phyloP scores from a whole-genome alignment of 257 asterid genomes.

The Agastache rugosa region DNA sequence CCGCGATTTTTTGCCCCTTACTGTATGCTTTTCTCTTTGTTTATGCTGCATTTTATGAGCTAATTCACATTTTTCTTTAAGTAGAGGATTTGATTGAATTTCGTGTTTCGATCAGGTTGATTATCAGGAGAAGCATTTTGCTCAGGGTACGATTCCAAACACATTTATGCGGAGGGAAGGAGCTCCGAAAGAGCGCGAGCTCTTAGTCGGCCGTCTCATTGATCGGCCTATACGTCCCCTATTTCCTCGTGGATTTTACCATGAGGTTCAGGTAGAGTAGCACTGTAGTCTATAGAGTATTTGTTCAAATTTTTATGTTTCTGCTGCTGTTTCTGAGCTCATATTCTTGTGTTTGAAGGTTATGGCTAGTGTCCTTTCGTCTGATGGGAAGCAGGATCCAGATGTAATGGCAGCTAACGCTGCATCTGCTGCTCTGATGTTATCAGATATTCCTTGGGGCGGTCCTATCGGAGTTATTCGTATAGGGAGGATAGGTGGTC shows the following conservation, averaged over 20 bases:
- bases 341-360: constrained; percentile 46
- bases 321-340: constrained; percentile 25
- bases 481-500: constrained; percentile 84
- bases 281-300: constrained; percentile 5
- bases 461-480: constrained; percentile 99
- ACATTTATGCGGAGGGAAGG: constrained; percentile 98
- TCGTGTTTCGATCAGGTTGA: constrained; percentile 66
- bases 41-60: too few relatives aligned
- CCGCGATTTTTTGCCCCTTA: constrained; percentile 90
- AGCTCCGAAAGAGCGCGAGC: constrained; percentile 98
- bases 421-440: constrained; percentile 93
- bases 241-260: constrained; percentile 92
- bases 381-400: constrained; percentile 97
- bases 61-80: background rate
- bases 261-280: constrained; percentile 88
- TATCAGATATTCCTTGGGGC: constrained; percentile 97
- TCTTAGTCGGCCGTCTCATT: constrained; percentile 89
- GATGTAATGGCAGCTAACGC: constrained; percentile 98
- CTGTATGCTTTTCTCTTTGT: constrained; percentile 54
- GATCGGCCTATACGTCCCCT: constrained; percentile 97
- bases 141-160: constrained; percentile 88
- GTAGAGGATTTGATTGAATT: constrained; percentile 18
- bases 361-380: constrained; percentile 88
- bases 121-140: constrained; percentile 95
- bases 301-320: constrained; percentile 19